Evolutionary conservation across 768 basidiomycete genomes (phyloP), one percentile per base, ranked within the genome.

Genomic region (Calocybe gangraenosa): DNA sequence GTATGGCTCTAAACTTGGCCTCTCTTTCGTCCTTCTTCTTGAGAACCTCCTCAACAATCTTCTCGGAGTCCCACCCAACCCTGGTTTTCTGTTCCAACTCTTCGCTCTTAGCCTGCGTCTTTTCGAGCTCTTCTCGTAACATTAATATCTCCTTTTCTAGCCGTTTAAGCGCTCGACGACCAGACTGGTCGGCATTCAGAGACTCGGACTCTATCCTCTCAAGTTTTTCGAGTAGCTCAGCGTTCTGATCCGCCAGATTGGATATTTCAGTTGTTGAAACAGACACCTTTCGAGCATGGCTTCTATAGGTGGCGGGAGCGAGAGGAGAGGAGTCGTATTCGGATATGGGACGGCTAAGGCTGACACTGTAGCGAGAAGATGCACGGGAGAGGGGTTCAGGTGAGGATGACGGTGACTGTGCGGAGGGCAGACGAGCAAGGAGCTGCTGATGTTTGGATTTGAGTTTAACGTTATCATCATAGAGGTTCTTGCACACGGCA

Each of bases 121-220:
- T 73, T 56, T 92, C 89, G 22, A 93, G 71, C 53, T 90, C 88
- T 25, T 83, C 81, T 37, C 81, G 74, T 22, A 94, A 71, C 3
- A 69, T 69, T 43, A 74, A 67, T n/a, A 94, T 86, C 69, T 94
- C 91, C 59, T 79, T 81, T 65, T 92, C 89, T 41, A 94, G 62
- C 57, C 74, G 74, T 35, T 81, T 79, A 15, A 94, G 69, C 53
- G 79, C 82, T 25, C 79, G 75, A 47, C 82, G 75, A 10, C 90
- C 87, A 1, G 74, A 69, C 30, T 75, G 74, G 53, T 92, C 88
- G 2, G 83, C 72, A 35, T 75, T 74, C 9, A 62, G 63, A 13
- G 88, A 80, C 48, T 92, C 89, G 1, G 73, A 62, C 59, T 92
- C 86, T 8, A 93, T 73, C 48, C 75, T 74, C 63, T 91, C 84